Conservation (phyloP, 1,284 basidiomycete species). For the Coriolopsis trogii region DNA sequence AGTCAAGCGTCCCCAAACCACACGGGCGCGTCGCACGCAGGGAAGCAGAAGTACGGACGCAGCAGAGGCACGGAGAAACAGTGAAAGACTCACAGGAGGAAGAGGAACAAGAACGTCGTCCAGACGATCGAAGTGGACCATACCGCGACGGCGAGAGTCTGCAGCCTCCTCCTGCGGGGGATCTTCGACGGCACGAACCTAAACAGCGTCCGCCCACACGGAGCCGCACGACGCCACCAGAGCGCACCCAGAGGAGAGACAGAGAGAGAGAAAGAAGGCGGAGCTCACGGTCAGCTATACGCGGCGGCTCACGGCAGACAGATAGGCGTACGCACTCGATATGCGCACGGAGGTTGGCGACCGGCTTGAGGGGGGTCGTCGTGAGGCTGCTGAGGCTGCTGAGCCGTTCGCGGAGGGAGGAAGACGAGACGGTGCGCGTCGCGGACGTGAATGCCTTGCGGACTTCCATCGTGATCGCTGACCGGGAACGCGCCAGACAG, state of each 20-base stretch:
- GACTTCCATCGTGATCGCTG: slow-evolving; percentile 30
- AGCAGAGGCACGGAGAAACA: slow-evolving; percentile 3
- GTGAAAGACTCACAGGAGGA: slow-evolving; percentile 67
- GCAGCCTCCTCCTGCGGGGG: slow-evolving; percentile 79
- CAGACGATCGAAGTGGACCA: slow-evolving; percentile 86
- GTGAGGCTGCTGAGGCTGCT: slow-evolving; percentile 57
- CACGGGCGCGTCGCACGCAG: no score
- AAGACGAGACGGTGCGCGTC: slow-evolving; percentile 37
- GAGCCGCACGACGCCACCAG: background rate
- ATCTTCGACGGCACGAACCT: slow-evolving; percentile 77
- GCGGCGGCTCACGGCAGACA: background rate
- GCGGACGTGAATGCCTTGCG: slow-evolving; percentile 34
- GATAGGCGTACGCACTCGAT: slow-evolving; percentile 58
- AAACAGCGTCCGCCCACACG: background rate
- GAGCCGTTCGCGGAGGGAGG: slow-evolving; percentile 55
- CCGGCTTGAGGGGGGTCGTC: slow-evolving; percentile 56
- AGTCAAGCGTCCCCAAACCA: no score
- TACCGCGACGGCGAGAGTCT: slow-evolving; percentile 84
- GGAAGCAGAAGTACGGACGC: background rate
- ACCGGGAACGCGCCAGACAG: background rate
- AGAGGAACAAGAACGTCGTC: slow-evolving; percentile 70
- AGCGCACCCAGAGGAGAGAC: background rate
- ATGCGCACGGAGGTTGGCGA: slow-evolving; percentile 61
- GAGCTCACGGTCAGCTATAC: slow-evolving; percentile 1
- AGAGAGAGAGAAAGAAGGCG: background rate